Percentiles rank a stretch among this genome's conserved stretches.
Conservation (phyloP, 2,329 filamentous ascomycete genomes). For the Colletotrichum sp. region DNA sequence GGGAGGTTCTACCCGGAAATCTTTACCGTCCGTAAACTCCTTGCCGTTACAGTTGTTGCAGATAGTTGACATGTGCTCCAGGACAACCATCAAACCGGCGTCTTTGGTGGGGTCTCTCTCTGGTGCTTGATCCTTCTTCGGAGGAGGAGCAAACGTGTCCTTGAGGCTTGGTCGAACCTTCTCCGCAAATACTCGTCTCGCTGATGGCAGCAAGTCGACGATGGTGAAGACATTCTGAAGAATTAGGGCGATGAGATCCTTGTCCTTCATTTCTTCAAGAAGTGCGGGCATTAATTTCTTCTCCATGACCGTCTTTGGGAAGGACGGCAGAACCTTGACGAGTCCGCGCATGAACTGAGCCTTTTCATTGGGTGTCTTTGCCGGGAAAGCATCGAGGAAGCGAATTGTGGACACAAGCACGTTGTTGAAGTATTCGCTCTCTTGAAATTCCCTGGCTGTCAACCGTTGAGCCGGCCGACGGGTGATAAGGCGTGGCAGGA, state of each 20-base stretch:
- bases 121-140: constrained; percentile 64
- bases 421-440: constrained; percentile 96
- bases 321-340: constrained; percentile 85
- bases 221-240: constrained; percentile 94
- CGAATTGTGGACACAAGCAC: constrained; percentile 95
- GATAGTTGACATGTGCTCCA: constrained; percentile 81
- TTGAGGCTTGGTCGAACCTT: constrained; percentile 85
- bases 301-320: constrained; percentile 91
- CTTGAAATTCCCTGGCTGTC: constrained; percentile 88
- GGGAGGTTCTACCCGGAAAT: constrained; percentile 5
- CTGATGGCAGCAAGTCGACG: constrained; percentile 76
- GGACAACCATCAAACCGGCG: constrained; percentile 86
- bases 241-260: constrained; percentile 82
- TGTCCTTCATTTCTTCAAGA: constrained; percentile 92
- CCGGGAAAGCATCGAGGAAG: constrained; percentile 88
- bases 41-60: constrained; percentile 85
- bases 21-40: constrained; percentile 89
- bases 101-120: constrained; percentile 79
- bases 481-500: constrained; percentile 86
- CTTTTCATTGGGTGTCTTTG: constrained; percentile 92
- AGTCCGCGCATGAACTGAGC: constrained; percentile 89
- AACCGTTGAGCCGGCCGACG: constrained; percentile 86
- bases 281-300: constrained; percentile 91
- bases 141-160: constrained; percentile 76
- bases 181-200: constrained; percentile 80